Evolutionary conservation across 129 eudicot genomes (phyloP).

Genomic region (Ambrosia trifida): DNA sequence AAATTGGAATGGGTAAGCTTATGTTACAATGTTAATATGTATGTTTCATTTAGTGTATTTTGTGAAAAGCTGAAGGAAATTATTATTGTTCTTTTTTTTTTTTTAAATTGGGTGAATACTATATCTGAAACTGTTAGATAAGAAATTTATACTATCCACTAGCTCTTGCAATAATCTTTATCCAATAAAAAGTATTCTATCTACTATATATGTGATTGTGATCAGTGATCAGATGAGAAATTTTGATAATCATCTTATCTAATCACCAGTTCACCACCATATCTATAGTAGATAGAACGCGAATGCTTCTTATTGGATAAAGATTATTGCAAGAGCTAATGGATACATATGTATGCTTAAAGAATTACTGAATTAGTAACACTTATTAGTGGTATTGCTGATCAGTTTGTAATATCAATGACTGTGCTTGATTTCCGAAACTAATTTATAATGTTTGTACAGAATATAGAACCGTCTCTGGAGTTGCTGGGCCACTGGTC

Average conservation of each 20-base stretch:
- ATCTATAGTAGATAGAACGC: not conserved
- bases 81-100: not conserved
- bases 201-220: not conserved
- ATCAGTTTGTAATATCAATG: conserved; percentile 7
- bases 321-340: not conserved
- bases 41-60: not conserved
- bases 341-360: conserved; percentile 9
- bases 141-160: not conserved
- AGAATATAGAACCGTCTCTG: conserved; percentile 97
- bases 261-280: not conserved
- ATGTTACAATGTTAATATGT: not conserved
- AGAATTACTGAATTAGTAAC: not conserved
- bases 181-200: not conserved
- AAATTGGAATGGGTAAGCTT: conserved; percentile 90
- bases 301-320: not conserved
- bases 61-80: not conserved
- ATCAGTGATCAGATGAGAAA: not conserved
- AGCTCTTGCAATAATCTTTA: not conserved
- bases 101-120: not conserved
- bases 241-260: too few relatives aligned
- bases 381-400: not conserved
- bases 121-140: not conserved
- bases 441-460: conserved; percentile 20
- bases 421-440: conserved; percentile 14
- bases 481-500: conserved; percentile 99